Conservation (phyloP, 2,329 filamentous ascomycete genomes). For the Ramichloridium luteum region DNA sequence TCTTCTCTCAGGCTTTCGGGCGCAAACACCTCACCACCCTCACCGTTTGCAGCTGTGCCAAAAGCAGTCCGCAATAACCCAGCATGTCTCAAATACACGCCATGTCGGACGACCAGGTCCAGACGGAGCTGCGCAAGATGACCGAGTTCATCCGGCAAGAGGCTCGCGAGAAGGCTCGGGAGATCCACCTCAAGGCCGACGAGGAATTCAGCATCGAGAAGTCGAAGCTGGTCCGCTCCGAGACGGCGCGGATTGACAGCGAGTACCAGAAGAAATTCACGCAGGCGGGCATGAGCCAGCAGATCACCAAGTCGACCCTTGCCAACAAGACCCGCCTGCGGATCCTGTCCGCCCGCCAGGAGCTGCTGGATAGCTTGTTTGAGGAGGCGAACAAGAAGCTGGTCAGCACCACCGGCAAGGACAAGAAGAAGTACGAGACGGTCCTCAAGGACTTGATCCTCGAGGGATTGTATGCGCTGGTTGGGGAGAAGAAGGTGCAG, state of each 20-base stretch:
- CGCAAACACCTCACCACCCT: too few species aligned
- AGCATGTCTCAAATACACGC: slow-evolving; percentile 87
- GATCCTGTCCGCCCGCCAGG: slow-evolving; percentile 76
- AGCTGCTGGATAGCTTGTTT: slow-evolving; percentile 82
- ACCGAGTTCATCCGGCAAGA: slow-evolving; percentile 99
- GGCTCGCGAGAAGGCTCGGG: slow-evolving; percentile 88
- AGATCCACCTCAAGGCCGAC: slow-evolving; percentile 97
- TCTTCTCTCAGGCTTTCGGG: too few species aligned
- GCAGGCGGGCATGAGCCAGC: slow-evolving; percentile 94
- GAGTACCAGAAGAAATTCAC: slow-evolving; percentile 99
- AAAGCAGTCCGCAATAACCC: slow-evolving; percentile 17
- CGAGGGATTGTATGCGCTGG: slow-evolving; percentile 76
- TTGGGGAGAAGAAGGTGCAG: slow-evolving; percentile 60
- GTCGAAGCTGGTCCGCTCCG: slow-evolving; percentile 92
- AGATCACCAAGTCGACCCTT: slow-evolving; percentile 92
- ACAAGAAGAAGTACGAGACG: slow-evolving; percentile 61
- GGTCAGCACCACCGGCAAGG: slow-evolving; percentile 42
- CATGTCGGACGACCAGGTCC: slow-evolving; percentile 96
- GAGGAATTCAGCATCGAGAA: slow-evolving; percentile 99
- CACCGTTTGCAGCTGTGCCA: slow-evolving; percentile 6
- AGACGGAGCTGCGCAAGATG: slow-evolving; percentile 99
- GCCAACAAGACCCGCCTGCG: slow-evolving; percentile 91
- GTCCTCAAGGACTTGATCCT: slow-evolving; percentile 71
- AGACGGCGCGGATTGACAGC: slow-evolving; percentile 82
- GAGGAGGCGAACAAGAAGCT: slow-evolving; percentile 66